A percentile compares a stretch with the other conserved stretches of the same genome.
Evolutionary conservation across 371 early-diverging fungal species (phyloP).

Genomic region (Encephalitozoon romaleae): DNA sequence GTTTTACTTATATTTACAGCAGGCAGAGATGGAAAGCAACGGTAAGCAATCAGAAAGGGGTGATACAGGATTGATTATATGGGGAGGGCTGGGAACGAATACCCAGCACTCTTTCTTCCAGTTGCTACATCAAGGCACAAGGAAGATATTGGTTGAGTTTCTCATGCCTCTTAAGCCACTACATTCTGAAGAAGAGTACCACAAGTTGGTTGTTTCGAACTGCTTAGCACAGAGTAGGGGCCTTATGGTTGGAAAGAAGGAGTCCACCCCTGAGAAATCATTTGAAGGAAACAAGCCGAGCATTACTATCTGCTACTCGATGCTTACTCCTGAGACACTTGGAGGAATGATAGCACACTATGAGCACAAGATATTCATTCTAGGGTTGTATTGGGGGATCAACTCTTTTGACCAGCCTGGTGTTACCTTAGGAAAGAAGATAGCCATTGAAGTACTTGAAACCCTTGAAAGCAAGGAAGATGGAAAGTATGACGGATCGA

Average conservation of each 20-base stretch:
- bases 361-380: conserved; percentile 98
- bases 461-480: conserved; percentile 64
- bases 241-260: conserved; percentile 79
- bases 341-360: conserved; percentile 87
- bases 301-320: conserved; percentile 80
- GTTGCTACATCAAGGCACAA: conserved; percentile 94
- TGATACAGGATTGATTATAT: conserved; percentile 88
- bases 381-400: conserved; percentile 89
- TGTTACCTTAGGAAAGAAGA: conserved; percentile 93
- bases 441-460: conserved; percentile 83
- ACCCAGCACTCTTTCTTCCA: conserved; percentile 99
- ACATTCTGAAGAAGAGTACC: conserved; percentile 64
- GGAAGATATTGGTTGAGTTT: conserved; percentile 84
- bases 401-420: conserved; percentile 95
- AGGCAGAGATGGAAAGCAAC: conserved; percentile 98
- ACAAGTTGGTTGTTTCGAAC: conserved; percentile 85
- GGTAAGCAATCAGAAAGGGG: conserved; percentile 82
- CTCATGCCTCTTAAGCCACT: conserved; percentile 70
- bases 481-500: conserved; percentile 33
- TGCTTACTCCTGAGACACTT: conserved; percentile 77
- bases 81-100: conserved; percentile 98
- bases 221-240: conserved; percentile 96
- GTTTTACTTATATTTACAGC: conserved; percentile 89
- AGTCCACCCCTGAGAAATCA: conserved; percentile 64
- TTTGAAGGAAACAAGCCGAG: conserved; percentile 91